Conservation (phyloP, 2,329 filamentous ascomycete species). For the Pezicula carpinea region DNA sequence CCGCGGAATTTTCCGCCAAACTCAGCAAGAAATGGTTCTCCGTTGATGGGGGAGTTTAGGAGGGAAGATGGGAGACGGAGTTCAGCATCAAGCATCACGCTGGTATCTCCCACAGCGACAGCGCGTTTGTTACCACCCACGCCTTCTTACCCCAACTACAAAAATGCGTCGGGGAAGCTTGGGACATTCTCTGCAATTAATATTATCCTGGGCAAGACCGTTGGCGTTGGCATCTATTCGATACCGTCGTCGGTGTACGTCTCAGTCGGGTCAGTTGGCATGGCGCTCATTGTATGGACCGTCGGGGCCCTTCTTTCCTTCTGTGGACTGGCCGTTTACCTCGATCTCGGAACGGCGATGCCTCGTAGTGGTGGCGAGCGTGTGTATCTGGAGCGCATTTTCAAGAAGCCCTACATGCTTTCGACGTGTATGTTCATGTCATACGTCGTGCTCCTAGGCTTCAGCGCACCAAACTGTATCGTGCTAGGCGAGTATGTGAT, state of each 20-base stretch:
- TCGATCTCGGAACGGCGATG: slow-evolving; percentile 41
- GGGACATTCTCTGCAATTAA: slow-evolving; percentile 33
- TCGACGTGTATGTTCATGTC: slow-evolving; percentile 49
- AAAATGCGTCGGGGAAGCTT: slow-evolving; percentile 24
- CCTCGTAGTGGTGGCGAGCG: slow-evolving; percentile 45
- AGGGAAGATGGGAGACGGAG: slow-evolving; percentile 7
- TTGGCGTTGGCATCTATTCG: slow-evolving; percentile 46
- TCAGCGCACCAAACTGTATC: slow-evolving; percentile 47
- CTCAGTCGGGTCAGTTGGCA: slow-evolving; percentile 49
- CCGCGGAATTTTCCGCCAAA: slow-evolving; percentile 16
- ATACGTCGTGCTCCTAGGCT: slow-evolving; percentile 45
- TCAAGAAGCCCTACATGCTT: slow-evolving; percentile 44
- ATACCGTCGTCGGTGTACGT: slow-evolving; percentile 53
- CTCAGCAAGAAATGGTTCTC: slow-evolving; percentile 2
- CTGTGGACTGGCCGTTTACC: slow-evolving; percentile 40
- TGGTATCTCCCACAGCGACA: slow-evolving; percentile 15
- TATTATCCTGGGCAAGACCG: slow-evolving; percentile 34
- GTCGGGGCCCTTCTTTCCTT: slow-evolving; percentile 42
- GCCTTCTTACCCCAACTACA: slow-evolving; percentile 11
- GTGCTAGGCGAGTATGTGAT: slow-evolving; percentile 48
- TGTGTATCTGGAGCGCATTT: slow-evolving; percentile 50
- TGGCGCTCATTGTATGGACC: slow-evolving; percentile 49
- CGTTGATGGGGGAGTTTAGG: not conserved
- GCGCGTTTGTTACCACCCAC: slow-evolving; percentile 12
- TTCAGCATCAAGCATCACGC: slow-evolving; percentile 14